phyloP scores from a whole-genome alignment of 1,139 yeast species.

The Magnusiomyces ingens region DNA sequence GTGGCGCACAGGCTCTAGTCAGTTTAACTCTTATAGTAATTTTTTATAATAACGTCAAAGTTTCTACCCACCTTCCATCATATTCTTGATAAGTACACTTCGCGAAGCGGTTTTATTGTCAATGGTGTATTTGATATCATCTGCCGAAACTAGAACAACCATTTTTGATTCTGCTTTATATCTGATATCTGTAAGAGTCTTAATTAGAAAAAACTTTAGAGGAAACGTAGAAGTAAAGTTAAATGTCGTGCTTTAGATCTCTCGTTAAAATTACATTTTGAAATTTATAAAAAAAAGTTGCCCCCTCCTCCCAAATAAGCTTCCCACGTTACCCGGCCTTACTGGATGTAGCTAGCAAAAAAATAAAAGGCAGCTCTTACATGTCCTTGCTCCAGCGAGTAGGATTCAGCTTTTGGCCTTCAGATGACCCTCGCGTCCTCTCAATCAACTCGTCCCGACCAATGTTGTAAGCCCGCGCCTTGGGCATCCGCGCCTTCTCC shows the following conservation, averaged over 20 bases:
- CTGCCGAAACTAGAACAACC: slow-evolving; percentile 37
- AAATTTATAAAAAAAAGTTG: no score
- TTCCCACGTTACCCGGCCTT: no score
- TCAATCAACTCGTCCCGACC: not conserved
- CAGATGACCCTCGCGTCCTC: not conserved
- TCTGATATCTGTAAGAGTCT: not conserved
- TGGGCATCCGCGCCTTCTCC: not conserved
- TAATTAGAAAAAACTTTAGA: not conserved
- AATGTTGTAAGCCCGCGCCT: not conserved
- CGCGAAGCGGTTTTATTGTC: slow-evolving; percentile 86
- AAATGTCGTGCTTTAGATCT: not conserved
- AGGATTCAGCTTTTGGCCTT: slow-evolving; percentile 47
- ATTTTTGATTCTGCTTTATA: slow-evolving; percentile 16
- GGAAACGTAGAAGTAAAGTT: not conserved
- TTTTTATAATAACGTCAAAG: not conserved
- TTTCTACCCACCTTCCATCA: slow-evolving; percentile 68
- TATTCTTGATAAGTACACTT: slow-evolving; percentile 79
- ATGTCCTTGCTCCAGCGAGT: slow-evolving; percentile 19
- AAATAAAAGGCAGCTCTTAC: not conserved
- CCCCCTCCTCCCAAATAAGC: no score
- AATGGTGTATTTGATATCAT: slow-evolving; percentile 31
- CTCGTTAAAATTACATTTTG: no score
- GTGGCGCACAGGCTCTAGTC: not conserved
- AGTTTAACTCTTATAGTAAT: not conserved
- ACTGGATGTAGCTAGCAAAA: no score